phyloP scores from a whole-genome alignment of 768 basidiomycete species.

The Pisolithus microcarpus region DNA sequence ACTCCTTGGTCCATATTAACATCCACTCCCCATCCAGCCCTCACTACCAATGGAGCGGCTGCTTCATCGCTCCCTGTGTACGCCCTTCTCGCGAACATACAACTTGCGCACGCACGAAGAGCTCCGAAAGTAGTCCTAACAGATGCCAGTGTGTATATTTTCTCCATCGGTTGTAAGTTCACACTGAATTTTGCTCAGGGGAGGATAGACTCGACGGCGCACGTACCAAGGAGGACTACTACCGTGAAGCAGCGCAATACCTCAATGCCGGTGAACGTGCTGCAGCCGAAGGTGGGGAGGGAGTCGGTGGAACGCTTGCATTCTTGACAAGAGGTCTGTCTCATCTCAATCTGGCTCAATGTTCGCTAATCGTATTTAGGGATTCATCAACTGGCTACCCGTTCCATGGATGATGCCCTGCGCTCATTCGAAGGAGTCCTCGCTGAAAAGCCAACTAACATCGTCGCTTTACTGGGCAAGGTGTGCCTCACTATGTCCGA shows the following conservation, averaged over 20 bases:
- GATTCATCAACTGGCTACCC: conserved; percentile 72
- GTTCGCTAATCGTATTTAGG: conserved; percentile 36
- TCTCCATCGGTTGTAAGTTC: neutral
- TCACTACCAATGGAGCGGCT: conserved; percentile 42
- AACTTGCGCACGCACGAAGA: conserved; percentile 68
- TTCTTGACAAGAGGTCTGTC: conserved; percentile 60
- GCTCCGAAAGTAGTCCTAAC: conserved; percentile 76
- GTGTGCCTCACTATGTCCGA: conserved; percentile 30
- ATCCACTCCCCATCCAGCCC: conserved; percentile 31
- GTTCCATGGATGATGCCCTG: conserved; percentile 76
- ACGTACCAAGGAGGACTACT: conserved; percentile 60
- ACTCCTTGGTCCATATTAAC: conserved; percentile 1
- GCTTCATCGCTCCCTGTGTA: conserved; percentile 65
- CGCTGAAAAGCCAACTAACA: conserved; percentile 70
- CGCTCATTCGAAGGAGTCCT: conserved; percentile 79
- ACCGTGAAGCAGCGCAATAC: conserved; percentile 60
- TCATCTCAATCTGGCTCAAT: neutral
- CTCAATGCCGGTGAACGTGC: conserved; percentile 56
- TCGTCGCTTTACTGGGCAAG: conserved; percentile 84
- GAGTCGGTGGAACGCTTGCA: conserved; percentile 46
- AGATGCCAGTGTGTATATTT: conserved; percentile 55
- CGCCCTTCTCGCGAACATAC: conserved; percentile 78
- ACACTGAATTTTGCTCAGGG: conserved; percentile 31
- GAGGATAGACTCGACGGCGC: conserved; percentile 56
- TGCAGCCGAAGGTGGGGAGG: conserved; percentile 52